These are phyloP conservation scores for Cystobasidium sp. DNA, from an alignment of 1,284 basidiomycete species.

Conservation along the genomic window DNA sequence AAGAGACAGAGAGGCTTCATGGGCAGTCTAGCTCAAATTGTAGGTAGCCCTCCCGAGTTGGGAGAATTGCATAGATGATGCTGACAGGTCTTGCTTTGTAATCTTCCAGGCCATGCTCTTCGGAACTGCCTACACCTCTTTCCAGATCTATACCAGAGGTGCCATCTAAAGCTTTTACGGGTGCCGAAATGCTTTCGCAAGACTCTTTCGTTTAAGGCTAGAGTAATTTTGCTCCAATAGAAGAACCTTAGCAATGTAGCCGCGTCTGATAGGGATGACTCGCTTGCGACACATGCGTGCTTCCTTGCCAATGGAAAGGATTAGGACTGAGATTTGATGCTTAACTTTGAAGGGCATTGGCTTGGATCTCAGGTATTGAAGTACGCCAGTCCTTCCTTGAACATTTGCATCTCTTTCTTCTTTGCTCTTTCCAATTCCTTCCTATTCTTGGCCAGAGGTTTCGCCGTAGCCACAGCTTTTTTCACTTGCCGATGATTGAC, in stretches of 20 bases:
- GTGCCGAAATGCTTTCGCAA: too few relatives aligned
- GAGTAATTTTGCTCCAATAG: too few relatives aligned
- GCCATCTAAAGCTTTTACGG: background rate
- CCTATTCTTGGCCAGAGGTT: slow-evolving; percentile 34
- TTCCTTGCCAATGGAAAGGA: too few relatives aligned
- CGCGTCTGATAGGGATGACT: too few relatives aligned
- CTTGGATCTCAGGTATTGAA: slow-evolving; percentile 31
- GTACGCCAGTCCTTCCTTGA: slow-evolving; percentile 41
- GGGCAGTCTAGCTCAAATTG: slow-evolving; percentile 32
- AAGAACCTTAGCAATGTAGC: too few relatives aligned
- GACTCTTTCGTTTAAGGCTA: too few relatives aligned
- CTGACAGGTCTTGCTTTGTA: too few relatives aligned
- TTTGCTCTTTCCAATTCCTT: slow-evolving; percentile 34
- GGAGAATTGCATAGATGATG: background rate
- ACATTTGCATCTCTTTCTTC: slow-evolving; percentile 39
- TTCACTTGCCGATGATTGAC: background rate
- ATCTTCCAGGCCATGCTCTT: slow-evolving; percentile 17
- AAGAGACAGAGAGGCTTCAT: slow-evolving; percentile 35
- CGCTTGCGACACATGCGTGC: too few relatives aligned
- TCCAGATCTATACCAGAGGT: slow-evolving; percentile 20
- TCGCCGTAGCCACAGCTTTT: slow-evolving; percentile 10
- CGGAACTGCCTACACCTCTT: slow-evolving; percentile 22
- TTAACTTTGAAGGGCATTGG: too few relatives aligned
- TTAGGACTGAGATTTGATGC: too few relatives aligned
- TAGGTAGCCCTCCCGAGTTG: background rate